A percentile compares a stretch with the other conserved stretches of the same genome.
These are phyloP conservation scores for Kentomonas sorsogonicus DNA, from an alignment of 208 protist species.

Conservation along the genomic window DNA sequence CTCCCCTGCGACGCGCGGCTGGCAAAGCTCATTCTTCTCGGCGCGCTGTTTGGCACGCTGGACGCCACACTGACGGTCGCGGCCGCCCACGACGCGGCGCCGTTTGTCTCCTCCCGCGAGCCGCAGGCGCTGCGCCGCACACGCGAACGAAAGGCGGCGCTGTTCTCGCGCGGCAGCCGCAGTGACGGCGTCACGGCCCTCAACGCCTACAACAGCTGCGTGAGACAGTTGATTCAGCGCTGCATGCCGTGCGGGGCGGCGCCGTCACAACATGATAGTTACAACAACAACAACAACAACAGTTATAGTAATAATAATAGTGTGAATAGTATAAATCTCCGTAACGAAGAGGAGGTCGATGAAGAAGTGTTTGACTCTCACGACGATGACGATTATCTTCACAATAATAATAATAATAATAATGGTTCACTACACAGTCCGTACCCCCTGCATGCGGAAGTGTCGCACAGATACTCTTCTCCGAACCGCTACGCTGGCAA, in stretches of 20 bases:
- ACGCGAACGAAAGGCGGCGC: conserved; percentile 41
- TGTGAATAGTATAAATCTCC: no score
- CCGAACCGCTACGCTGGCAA: no score
- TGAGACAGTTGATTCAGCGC: no score
- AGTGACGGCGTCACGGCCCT: conserved; percentile 82
- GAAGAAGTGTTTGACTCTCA: conserved; percentile 54
- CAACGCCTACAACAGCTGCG: conserved; percentile 87
- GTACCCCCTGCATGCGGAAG: no score
- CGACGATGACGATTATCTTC: conserved; percentile 19
- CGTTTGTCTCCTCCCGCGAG: conserved; percentile 56
- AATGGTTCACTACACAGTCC: no score
- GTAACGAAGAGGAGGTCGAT: no score
- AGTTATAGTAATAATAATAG: no score
- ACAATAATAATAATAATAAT: no score
- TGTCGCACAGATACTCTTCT: no score
- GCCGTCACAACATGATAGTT: no score
- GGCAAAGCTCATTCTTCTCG: conserved; percentile 94
- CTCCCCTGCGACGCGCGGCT: conserved; percentile 84
- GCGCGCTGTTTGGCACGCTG: conserved; percentile 87
- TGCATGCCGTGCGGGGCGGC: no score
- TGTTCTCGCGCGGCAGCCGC: conserved; percentile 54
- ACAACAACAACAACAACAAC: no score
- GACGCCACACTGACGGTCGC: conserved; percentile 94
- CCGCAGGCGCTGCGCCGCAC: conserved; percentile 34
- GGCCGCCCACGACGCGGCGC: conserved; percentile 66